Evolutionary conservation across 805 yeast species (phyloP), one percentile per base, ranked within the genome.

Genomic region (Candida railenensis): DNA sequence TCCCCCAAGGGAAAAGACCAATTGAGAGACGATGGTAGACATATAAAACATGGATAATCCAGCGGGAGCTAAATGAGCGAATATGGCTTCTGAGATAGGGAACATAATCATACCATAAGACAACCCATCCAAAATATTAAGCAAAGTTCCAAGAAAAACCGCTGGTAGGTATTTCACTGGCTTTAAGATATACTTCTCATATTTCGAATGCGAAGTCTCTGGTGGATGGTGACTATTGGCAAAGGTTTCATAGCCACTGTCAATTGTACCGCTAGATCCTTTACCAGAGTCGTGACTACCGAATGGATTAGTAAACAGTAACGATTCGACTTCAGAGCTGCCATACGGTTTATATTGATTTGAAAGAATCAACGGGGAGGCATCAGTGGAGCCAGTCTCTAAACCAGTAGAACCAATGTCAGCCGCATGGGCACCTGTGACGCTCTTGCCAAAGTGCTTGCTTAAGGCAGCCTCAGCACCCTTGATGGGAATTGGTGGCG

Each of bases 81-180:
- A 94, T 0, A 85, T 62, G 1, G 90, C 78, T 51, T 85, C 90
- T 34, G 95, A 85, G 32, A 91, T 77, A 0, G 99, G 99, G 68
- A 94, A 94, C 73, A 94, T 82, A 61, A 94, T 94, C 97, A 94
- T 91, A 42, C 99, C 99, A 63, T 94, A 94, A 0, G 96, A 89
- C 42, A 94, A 74, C 0, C 96, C 99, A 64, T 94, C 99, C 42
- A 94, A 76, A 39, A 94, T 85, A 61, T 94, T 94, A 38, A 94
- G 72, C 39, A 94, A 67, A 0, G 89, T 72, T 1, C 99, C 99
- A 37, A 94, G 67, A 34, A 90, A 77, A 3, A 91, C 96, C 0
- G 96, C 85, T 0, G 99, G 98, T 2, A 82, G 44, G 56, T 76
- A 81, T 9, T 66, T 52, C 2, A 76, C 50, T 1, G 85, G 83